A percentile compares a stretch with the other conserved stretches of the same genome.
Conservation (phyloP, 495 filamentous ascomycete species). For the Neurospora pannonica region DNA sequence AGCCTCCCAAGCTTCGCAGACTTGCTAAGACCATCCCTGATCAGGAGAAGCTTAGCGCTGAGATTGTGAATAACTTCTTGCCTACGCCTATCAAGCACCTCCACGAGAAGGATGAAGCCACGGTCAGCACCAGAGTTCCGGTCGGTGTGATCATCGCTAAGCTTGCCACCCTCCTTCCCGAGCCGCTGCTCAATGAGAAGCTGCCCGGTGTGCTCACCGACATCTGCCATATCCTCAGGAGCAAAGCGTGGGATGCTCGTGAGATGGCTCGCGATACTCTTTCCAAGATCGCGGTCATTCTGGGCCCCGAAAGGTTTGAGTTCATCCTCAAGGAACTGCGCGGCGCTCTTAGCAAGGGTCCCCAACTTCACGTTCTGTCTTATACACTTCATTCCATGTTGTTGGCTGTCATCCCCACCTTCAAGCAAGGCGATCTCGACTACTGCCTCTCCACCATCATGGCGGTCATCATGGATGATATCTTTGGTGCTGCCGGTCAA, state of each 20-base stretch:
- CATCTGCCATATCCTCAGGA: slow-evolving; percentile 84
- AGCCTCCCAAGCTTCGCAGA: slow-evolving; percentile 14
- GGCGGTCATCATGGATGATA: slow-evolving; percentile 89
- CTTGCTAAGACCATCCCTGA: slow-evolving; percentile 61
- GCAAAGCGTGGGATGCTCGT: slow-evolving; percentile 75
- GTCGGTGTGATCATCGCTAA: slow-evolving; percentile 82
- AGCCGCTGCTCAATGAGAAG: slow-evolving; percentile 55
- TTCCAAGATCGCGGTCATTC: slow-evolving; percentile 64
- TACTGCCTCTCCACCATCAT: slow-evolving; percentile 75
- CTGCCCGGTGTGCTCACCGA: slow-evolving; percentile 81
- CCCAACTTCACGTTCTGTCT: slow-evolving; percentile 90
- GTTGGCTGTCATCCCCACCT: slow-evolving; percentile 60
- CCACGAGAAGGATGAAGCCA: slow-evolving; percentile 86
- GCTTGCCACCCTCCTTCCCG: slow-evolving; percentile 69
- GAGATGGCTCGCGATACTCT: slow-evolving; percentile 86
- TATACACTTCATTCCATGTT: slow-evolving; percentile 92
- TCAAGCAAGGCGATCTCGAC: slow-evolving; percentile 75
- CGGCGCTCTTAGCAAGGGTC: slow-evolving; percentile 68
- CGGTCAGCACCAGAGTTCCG: slow-evolving; percentile 82
- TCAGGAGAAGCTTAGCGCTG: slow-evolving; percentile 58
- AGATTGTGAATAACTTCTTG: slow-evolving; percentile 65
- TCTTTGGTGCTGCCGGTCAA: slow-evolving; percentile 88
- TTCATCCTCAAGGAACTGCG: slow-evolving; percentile 92
- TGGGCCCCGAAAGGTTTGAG: slow-evolving; percentile 74
- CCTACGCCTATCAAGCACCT: slow-evolving; percentile 70